Base-by-base conservation (phyloP, 371 early-diverging fungal genomes). In the Mucor lusitanicus region DNA sequence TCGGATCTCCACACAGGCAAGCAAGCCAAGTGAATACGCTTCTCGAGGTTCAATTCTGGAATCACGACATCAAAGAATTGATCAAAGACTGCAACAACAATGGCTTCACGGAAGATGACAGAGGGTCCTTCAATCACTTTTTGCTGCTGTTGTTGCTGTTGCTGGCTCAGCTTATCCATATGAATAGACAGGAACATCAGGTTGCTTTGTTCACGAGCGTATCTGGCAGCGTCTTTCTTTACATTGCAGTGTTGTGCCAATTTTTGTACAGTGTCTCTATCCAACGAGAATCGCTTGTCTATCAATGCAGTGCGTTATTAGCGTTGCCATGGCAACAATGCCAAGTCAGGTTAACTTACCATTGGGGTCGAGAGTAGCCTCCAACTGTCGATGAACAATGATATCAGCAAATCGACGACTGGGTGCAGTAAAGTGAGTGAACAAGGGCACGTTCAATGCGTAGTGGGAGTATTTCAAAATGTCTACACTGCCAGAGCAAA, bases 391-490 rank as follows among this genome's bases (percentile, higher is more conserved):
- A 69, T 98, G 99, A 4, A 99, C 98, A 73, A 99, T 78, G 30
- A 99, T 81, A 80, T 99, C 98, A 59, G 96, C 91, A 79, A 95
- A 98, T 60, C 99, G 87, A 28, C 97, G 88, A 56, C 95, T 95
- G 0, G 98, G 98, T 6, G 95, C 94, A 27, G 95, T 94, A 65
- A 95, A 95, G 69, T 95, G 95, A n/a, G 94, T 94, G 79, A 92
- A 95, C 19, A 93, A 78, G 0, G 87, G 90, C 13, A 88, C 82
- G 65, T 86, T 88, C 50, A 94, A 83, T 0, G 94, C 89, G 66
- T 90, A 95, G 75, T 95, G 95, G 19, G 77, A 71, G 71, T 82
- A 90, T 64, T 79, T 83, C 3, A 66, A 56, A 17, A 87, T 89
- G 65, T 91, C 88, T n/a, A 89, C 65, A 9, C 89, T 85, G 25